phyloP scores from a whole-genome alignment of 176 grass and related monocot genomes.

The Oryza rufipogon region DNA sequence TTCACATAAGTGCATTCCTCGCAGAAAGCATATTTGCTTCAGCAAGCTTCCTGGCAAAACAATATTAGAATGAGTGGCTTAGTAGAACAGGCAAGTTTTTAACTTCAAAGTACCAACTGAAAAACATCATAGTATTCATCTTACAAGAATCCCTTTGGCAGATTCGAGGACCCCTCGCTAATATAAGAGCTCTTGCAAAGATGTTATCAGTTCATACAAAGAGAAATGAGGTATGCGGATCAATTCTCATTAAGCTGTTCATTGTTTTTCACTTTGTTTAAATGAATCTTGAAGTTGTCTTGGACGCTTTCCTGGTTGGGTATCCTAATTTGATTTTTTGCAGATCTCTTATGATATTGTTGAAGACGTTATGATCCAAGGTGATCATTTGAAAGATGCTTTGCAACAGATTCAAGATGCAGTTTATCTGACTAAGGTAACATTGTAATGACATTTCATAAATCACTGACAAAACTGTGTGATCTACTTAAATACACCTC shows the following conservation, averaged over 20 bases:
- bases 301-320: slow-evolving; percentile 1
- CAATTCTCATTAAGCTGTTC: not conserved
- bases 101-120: slow-evolving; percentile 3
- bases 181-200: slow-evolving; percentile 72
- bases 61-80: slow-evolving; percentile 79
- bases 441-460: not conserved
- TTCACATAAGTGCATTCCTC: not conserved
- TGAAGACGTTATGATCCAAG: slow-evolving; percentile 79
- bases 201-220: slow-evolving; percentile 69
- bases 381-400: slow-evolving; percentile 76
- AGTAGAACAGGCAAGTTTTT: slow-evolving; percentile 64
- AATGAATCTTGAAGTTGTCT: not conserved
- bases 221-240: slow-evolving; percentile 60
- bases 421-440: slow-evolving; percentile 79
- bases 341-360: slow-evolving; percentile 78
- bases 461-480: not conserved
- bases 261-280: not conserved
- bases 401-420: slow-evolving; percentile 80
- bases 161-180: slow-evolving; percentile 73
- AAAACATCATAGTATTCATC: slow-evolving; percentile 11
- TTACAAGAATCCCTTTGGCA: slow-evolving; percentile 42
- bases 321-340: slow-evolving; percentile 39
- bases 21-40: slow-evolving; percentile 75
- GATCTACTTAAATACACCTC: not conserved
- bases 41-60: slow-evolving; percentile 91